Conservation (phyloP, 345 rosid genomes). For the Rhodomyrtus tomentosa region DNA sequence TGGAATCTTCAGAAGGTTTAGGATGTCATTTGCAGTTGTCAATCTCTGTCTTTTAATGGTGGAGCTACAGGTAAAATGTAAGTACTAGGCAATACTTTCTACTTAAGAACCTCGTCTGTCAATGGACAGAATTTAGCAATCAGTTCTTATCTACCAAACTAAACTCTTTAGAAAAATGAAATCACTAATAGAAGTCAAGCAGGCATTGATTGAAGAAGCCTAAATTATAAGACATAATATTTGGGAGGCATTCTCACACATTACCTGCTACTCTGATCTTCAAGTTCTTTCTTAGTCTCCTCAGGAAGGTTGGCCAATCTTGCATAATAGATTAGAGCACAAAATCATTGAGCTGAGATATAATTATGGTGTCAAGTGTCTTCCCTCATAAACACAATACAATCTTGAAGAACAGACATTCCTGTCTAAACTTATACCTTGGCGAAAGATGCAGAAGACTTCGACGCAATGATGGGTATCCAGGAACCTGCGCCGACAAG, state of each 20-base stretch:
- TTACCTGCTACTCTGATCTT: constrained; percentile 81
- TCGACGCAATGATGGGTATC: constrained; percentile 51
- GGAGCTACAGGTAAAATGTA: background rate
- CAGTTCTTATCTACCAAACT: background rate
- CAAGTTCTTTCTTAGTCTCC: constrained; percentile 71
- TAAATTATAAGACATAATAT: background rate
- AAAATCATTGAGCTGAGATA: background rate
- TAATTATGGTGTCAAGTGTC: background rate
- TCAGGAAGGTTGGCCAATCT: constrained; percentile 78
- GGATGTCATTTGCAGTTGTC: background rate
- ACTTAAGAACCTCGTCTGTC: background rate
- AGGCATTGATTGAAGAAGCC: background rate
- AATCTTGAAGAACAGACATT: background rate
- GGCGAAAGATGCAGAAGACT: constrained; percentile 69
- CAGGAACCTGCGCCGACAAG: constrained; percentile 57
- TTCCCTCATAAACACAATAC: background rate
- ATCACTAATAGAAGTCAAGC: background rate
- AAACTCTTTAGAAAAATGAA: background rate
- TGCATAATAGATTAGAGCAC: constrained; percentile 5
- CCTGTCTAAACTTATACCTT: constrained; percentile 25
- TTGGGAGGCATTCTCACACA: background rate
- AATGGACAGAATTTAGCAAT: background rate
- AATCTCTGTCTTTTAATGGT: background rate
- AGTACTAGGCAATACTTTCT: background rate
- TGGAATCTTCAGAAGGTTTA: background rate